Conservation (phyloP, 805 yeast genomes). For the Saccharomycodes ludwigii region DNA sequence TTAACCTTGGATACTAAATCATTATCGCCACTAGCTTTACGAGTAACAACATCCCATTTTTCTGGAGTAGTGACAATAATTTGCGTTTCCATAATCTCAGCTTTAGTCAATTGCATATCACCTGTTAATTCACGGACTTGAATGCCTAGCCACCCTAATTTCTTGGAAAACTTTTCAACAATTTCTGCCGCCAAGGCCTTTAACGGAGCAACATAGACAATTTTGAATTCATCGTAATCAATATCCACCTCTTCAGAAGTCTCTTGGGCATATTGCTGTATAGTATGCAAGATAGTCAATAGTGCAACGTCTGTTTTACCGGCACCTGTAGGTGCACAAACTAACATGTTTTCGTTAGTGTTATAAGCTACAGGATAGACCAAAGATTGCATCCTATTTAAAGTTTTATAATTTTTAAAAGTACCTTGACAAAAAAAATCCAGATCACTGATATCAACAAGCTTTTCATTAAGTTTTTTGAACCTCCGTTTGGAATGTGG, state of each 20-base stretch:
- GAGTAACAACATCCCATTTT: slow-evolving; percentile 95
- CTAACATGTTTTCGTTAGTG: slow-evolving; percentile 87
- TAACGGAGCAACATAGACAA: slow-evolving; percentile 85
- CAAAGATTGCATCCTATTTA: slow-evolving; percentile 82
- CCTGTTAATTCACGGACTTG: slow-evolving; percentile 85
- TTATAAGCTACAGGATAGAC: slow-evolving; percentile 88
- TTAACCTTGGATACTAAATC: slow-evolving; percentile 78
- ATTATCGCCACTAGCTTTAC: slow-evolving; percentile 82
- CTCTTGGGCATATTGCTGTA: slow-evolving; percentile 54
- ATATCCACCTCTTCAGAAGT: slow-evolving; percentile 45
- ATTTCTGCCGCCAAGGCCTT: slow-evolving; percentile 95
- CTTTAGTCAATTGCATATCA: slow-evolving; percentile 81
- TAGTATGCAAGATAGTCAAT: slow-evolving; percentile 64
- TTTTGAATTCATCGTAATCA: slow-evolving; percentile 75
- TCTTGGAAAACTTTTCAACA: slow-evolving; percentile 73
- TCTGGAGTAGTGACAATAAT: slow-evolving; percentile 91
- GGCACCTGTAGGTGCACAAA: slow-evolving; percentile 97
- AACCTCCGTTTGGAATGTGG: slow-evolving; percentile 52
- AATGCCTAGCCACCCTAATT: slow-evolving; percentile 76
- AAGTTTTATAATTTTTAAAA: slow-evolving; percentile 60
- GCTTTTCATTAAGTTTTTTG: slow-evolving; percentile 27
- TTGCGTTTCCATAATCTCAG: slow-evolving; percentile 73
- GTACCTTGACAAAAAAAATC: slow-evolving; percentile 78
- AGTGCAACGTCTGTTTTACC: slow-evolving; percentile 94
- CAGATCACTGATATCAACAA: slow-evolving; percentile 48